Conservation (phyloP, 345 rosid genomes). For the Brassica rapa region DNA sequence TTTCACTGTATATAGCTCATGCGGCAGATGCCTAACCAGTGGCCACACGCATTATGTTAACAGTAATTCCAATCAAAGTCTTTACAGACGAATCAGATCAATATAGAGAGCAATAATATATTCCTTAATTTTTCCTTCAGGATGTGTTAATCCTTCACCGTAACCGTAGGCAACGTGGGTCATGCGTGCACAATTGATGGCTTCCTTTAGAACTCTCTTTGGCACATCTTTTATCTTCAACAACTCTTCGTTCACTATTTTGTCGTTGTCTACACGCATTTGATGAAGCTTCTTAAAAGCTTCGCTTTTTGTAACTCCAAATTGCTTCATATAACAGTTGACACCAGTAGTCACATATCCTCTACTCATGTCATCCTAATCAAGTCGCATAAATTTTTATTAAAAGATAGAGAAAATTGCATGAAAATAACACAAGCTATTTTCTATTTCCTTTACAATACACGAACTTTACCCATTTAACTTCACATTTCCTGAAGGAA, state of each 20-base stretch:
- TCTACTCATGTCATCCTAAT: conserved; percentile 11
- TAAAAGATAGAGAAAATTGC: neutral
- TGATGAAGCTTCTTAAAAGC: neutral
- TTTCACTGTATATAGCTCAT: neutral
- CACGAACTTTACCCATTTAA: neutral
- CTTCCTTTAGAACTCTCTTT: neutral
- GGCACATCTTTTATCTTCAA: conserved; percentile 1
- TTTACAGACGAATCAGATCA: neutral
- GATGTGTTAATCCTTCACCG: conserved; percentile 1
- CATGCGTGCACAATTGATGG: conserved; percentile 1
- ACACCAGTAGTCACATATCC: neutral
- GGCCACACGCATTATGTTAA: neutral
- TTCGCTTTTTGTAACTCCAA: conserved; percentile 1
- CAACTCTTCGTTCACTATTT: conserved; percentile 3
- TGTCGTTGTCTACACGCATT: neutral
- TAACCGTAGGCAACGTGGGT: neutral
- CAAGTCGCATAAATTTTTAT: neutral
- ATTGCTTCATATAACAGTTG: conserved; percentile 19
- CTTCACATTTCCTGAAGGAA: neutral
- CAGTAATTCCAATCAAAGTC: neutral
- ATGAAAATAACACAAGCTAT: neutral
- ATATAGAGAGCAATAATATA: neutral
- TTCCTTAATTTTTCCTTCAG: conserved; percentile 1
- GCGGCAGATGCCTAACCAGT: neutral
- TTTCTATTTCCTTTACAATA: neutral